Base-by-base conservation (phyloP, 768 basidiomycete genomes). In the Chiua virens region DNA sequence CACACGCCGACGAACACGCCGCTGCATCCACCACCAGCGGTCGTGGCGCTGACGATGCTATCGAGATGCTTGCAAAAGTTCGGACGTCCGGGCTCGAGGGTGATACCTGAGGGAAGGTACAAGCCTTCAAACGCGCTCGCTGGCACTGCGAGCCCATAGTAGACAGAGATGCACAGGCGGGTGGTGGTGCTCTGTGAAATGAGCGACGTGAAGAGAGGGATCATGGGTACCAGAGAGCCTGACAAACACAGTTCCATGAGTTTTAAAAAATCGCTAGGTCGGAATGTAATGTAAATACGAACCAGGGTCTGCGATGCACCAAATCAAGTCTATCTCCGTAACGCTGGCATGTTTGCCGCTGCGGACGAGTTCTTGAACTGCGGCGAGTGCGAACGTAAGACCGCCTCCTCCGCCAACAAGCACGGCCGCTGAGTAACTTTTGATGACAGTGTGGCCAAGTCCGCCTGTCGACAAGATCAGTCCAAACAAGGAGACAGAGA, bases 401-500 rank as follows among this genome's bases (percentile, higher is more conserved):
- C 91, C 91, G 45, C 84, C 86, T 7, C 90, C 90, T 13, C 87
- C 91, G 17, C 78, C 82, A 8, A 90, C 67, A 52, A 91, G 76
- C 25, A 91, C 68, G 8, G 84, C 82, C 1, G 79, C 79, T 0
- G 85, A 85, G 68, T 80, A 91, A 52, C 81, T 84, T 5, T 82
- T 68, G 43, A 83, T 78, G 27, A 89, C 72, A 1, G 79, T 78
- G 62, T 87, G 78, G 1, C 86, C 76, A 39, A 81, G 74, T 18
- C 85, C 82, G 54, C 85, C 77, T 82, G 48, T 30, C 40, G 35
- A 15, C 32, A 32, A 18, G 25, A 6, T 61, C 18, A 37, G 40
- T 47, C n/a, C 22, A 4, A 21, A 39, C 2, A 5, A 28, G 17
- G 4, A 21, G 32, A 13, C 32, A 13, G 18, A 8, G 13, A 32